Base-by-base conservation (phyloP, 148 eudicot species). In the Amaranthus cruentus region DNA sequence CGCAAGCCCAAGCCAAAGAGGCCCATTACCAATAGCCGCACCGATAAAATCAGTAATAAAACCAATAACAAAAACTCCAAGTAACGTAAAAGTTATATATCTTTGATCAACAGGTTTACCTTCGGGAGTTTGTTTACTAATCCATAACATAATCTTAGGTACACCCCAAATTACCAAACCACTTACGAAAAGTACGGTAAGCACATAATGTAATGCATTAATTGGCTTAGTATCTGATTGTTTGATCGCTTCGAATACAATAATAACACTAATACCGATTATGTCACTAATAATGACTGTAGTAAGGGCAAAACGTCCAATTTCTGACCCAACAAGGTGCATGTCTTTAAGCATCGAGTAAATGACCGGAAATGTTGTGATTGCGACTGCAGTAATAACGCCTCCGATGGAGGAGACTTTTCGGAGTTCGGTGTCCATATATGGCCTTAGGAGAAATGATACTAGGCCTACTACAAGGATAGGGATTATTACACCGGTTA, bases 1-100 rank as follows among this genome's bases (percentile, higher is more conserved):
- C 0, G 90, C 97, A 15, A 95, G 69, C 4, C 98, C 98, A 4
- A 95, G 78, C 97, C 96, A 95, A 47, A 90, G 62, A 0, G 98
- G 93, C 8, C 94, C 97, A 12, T 88, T 87, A 2, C 82, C 90
- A n/a, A 95, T 68, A 1, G 93, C 89, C 0, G 89, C 69, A 3
- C 98, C 98, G 1, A 81, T 71, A 52, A 85, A 63, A 69, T 95
- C 98, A 6, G 87, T 74, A 2, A 76, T 3, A 47, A 82, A 86
- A 0, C 84, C 96, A 0, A 80, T 49, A 4, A 86, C 66, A 76
- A 84, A 65, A 3, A 86, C 92, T 1, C 83, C 81, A 4, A 90
- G 48, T 56, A 90, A 78, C 6, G 92, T 85, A 4, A 44, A 48
- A 2, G 83, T 67, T 9, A 95, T 85, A 15, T 83, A 84, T 3